These are phyloP conservation scores for Spathaspora girioi DNA, from an alignment of 805 yeast genomes.

Conservation along the genomic window DNA sequence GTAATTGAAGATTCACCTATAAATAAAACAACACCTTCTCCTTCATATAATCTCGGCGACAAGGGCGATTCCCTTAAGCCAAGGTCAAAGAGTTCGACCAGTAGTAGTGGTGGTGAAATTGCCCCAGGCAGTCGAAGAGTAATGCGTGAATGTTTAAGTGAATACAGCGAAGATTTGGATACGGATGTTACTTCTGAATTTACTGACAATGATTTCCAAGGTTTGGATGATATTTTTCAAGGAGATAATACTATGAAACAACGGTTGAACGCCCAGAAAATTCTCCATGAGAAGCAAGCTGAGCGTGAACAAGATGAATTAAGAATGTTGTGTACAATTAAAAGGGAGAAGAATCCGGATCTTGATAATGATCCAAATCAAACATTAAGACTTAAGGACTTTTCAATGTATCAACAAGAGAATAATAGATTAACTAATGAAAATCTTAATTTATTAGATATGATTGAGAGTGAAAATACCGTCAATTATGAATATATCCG, in stretches of 20 bases:
- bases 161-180: conserved; percentile 35
- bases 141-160: conserved; percentile 18
- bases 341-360: conserved; percentile 12
- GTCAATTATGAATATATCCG: conserved; percentile 33
- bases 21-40: neutral
- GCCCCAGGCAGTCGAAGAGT: conserved; percentile 2
- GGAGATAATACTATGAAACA: conserved; percentile 30
- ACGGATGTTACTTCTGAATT: conserved; percentile 38
- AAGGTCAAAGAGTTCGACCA: conserved; percentile 13
- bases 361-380: conserved; percentile 8
- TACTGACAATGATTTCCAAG: conserved; percentile 36
- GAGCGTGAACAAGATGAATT: conserved; percentile 32
- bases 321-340: conserved; percentile 10
- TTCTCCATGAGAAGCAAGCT: conserved; percentile 26
- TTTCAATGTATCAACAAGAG: conserved; percentile 12
- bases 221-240: conserved; percentile 35
- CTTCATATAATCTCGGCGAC: neutral
- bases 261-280: conserved; percentile 18
- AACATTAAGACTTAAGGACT: conserved; percentile 29
- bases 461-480: conserved; percentile 30
- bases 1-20: neutral
- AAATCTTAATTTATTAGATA: conserved; percentile 15
- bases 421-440: conserved; percentile 7
- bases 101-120: conserved; percentile 1
- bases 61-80: conserved; percentile 8